Base-by-base conservation (phyloP, 2,329 filamentous ascomycete genomes). In the Phoma sp. region DNA sequence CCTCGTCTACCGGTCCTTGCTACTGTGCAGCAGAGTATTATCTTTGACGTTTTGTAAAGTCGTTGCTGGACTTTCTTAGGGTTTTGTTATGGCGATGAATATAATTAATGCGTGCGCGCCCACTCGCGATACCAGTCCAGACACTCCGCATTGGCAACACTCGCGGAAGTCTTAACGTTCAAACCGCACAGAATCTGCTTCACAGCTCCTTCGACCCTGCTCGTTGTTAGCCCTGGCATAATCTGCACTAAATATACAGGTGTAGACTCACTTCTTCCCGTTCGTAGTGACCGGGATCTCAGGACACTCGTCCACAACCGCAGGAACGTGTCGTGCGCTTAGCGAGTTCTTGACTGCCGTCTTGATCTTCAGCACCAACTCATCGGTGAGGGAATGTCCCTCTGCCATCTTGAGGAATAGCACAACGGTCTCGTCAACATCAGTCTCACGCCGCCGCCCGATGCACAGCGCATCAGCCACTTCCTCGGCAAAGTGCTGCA, bases 101-200 rank as follows among this genome's bases (percentile, higher is more conserved):
- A 9, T 9, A 29, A 29, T 29, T 43, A 71, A 32, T 75, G 63
- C 23, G 55, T 64, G 43, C 49, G 57, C 4, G 73, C 64, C 93
- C 93, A 98, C 29, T 82, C 77, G 61, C 85, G 83, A 75, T 97
- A 98, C 89, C 91, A 98, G 36, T 91, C 88, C 62, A 99, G 76
- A 61, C 93, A 92, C 62, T 88, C 89, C 2, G 90, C 88, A 73
- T 98, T 98, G 4, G 91, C 91, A n/a, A 98, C 93, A 68, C 91
- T 96, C 0, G 93, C 92, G 43, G 91, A 92, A 0, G 91, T 95
- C 79, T 92, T 93, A 61, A 97, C 86, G 47, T 90, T 85, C 75
- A 93, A 79, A 0, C 93, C 93, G 25, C 91, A 96, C 1, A 99
- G 78, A 39, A 98, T 97, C 76, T 97, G 93, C 80, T 98, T 98